phyloP scores from a whole-genome alignment of 2,329 filamentous ascomycete genomes.

The Pseudocercospora fuligena region DNA sequence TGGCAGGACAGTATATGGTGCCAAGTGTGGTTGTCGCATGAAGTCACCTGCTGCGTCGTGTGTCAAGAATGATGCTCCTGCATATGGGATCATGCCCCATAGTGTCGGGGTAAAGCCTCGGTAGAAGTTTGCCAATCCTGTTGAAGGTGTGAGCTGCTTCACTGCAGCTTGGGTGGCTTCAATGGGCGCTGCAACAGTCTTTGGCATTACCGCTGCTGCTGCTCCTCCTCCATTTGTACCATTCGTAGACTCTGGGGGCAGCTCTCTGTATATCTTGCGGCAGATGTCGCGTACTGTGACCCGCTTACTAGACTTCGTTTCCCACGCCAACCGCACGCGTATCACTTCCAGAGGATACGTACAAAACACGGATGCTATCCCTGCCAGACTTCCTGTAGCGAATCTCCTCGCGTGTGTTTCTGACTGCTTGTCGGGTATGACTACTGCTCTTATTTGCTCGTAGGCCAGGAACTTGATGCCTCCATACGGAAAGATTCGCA shows the following conservation, averaged over 20 bases:
- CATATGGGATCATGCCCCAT: constrained; percentile 94
- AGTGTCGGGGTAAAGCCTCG: constrained; percentile 89
- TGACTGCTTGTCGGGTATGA: constrained; percentile 73
- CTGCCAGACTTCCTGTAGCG: constrained; percentile 73
- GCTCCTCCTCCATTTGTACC: constrained; percentile 15
- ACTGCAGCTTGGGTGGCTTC: constrained; percentile 52
- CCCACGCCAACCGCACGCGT: constrained; percentile 89
- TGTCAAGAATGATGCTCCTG: constrained; percentile 91
- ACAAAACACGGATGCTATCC: constrained; percentile 90
- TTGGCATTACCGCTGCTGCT: constrained; percentile 22
- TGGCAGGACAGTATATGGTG: constrained; percentile 75
- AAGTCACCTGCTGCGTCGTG: constrained; percentile 90
- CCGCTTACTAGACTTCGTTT: constrained; percentile 76
- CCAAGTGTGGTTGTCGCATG: constrained; percentile 70
- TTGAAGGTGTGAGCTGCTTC: constrained; percentile 61
- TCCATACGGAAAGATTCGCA: constrained; percentile 96
- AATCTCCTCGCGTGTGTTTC: constrained; percentile 82
- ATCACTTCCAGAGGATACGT: constrained; percentile 96
- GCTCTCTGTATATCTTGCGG: constrained; percentile 83
- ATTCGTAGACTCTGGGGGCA: constrained; percentile 45
- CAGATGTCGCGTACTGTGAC: constrained; percentile 78
- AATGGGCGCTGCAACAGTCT: constrained; percentile 45
- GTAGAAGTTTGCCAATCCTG: constrained; percentile 88
- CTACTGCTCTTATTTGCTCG: constrained; percentile 82
- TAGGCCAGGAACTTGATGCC: constrained; percentile 98